Conservation (phyloP, 345 rosid species). For the Euphorbia pulcherrima region DNA sequence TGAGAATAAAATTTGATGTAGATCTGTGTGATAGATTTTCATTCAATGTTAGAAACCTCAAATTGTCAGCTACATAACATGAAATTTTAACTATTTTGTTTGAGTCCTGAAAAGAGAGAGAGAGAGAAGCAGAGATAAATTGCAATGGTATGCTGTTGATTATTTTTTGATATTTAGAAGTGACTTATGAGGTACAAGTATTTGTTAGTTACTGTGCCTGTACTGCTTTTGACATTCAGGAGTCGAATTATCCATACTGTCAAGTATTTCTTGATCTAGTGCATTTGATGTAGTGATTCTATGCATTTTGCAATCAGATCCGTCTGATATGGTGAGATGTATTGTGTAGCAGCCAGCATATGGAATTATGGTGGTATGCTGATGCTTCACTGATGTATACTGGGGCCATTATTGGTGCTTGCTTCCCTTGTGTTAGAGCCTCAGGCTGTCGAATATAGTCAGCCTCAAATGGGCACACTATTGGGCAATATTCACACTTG, state of each 20-base stretch:
- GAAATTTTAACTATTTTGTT: no score
- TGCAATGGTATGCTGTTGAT: background rate
- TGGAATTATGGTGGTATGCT: constrained; percentile 16
- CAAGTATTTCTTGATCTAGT: background rate
- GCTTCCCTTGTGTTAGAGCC: constrained; percentile 20
- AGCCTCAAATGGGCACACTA: constrained; percentile 6
- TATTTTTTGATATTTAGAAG: background rate
- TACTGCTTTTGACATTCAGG: background rate
- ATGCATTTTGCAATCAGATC: constrained; percentile 2
- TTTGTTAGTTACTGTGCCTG: background rate
- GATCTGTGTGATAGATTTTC: background rate
- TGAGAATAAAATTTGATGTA: background rate
- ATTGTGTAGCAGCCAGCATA: constrained; percentile 16
- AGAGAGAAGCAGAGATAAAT: background rate
- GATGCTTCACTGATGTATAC: constrained; percentile 15
- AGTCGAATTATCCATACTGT: background rate
- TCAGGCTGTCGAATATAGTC: constrained; percentile 15
- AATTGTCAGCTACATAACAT: no score
- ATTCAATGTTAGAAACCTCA: background rate
- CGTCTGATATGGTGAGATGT: background rate
- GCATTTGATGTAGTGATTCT: constrained; percentile 1
- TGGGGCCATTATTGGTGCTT: constrained; percentile 11
- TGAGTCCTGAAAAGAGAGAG: no score
- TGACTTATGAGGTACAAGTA: background rate
- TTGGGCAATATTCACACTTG: constrained; percentile 13